Percentiles rank a stretch among this genome's conserved stretches.
These are phyloP conservation scores for Phytophthora pisi DNA, from an alignment of 352 stramenopile genomes.

Conservation along the genomic window DNA sequence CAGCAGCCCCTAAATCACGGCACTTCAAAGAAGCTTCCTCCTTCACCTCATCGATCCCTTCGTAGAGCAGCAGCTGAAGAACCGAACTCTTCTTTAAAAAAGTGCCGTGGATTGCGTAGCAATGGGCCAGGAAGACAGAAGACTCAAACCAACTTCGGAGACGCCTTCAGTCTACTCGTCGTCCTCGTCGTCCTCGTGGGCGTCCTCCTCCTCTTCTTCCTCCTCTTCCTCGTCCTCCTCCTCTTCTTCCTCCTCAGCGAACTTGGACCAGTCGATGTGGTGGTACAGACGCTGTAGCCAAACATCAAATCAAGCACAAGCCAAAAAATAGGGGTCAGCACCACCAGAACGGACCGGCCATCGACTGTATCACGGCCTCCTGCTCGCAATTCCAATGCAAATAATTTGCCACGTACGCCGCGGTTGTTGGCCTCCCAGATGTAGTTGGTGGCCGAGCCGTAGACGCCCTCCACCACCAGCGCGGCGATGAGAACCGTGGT, in stretches of 20 bases:
- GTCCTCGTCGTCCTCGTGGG: slow-evolving; percentile 43
- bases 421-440: slow-evolving; percentile 88
- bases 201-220: slow-evolving; percentile 41
- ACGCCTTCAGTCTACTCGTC: slow-evolving; percentile 27
- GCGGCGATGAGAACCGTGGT: slow-evolving; percentile 74
- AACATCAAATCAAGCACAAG: slow-evolving; percentile 5
- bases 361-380: not conserved
- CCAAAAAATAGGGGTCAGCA: slow-evolving; percentile 14
- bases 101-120: slow-evolving; percentile 20
- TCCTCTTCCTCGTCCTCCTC: slow-evolving; percentile 50
- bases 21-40: not conserved
- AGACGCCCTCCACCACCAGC: slow-evolving; percentile 75
- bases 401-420: slow-evolving; percentile 54
- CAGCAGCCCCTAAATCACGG: slow-evolving; percentile 3
- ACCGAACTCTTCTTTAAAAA: not conserved
- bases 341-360: slow-evolving; percentile 38
- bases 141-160: not conserved
- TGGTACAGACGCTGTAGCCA: slow-evolving; percentile 77
- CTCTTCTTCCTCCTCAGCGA: slow-evolving; percentile 86
- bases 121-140: slow-evolving; percentile 12
- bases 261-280: slow-evolving; percentile 89
- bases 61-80: slow-evolving; percentile 6
- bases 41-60: not conserved
- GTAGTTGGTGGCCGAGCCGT: slow-evolving; percentile 70
- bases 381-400: not conserved